Evolutionary conservation across 2,329 filamentous ascomycete species (phyloP).

Genomic region (Verticillium longisporum): DNA sequence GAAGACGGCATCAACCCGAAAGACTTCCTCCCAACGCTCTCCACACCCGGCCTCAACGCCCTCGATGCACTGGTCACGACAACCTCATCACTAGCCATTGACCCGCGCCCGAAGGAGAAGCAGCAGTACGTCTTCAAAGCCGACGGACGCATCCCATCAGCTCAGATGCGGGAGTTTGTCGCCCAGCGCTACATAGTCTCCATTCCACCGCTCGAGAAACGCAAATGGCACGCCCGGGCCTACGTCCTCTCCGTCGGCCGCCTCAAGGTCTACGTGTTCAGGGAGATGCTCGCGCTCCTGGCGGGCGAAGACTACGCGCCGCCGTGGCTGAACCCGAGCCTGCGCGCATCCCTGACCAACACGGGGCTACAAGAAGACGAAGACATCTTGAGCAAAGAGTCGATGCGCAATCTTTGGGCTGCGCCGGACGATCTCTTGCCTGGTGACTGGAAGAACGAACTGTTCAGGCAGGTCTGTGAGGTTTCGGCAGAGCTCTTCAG

Average conservation of each 20-base stretch:
- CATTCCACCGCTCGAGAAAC: slow-evolving; percentile 20
- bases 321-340: slow-evolving; percentile 26
- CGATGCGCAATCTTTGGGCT: slow-evolving; percentile 27
- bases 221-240: slow-evolving; percentile 29
- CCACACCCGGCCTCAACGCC: slow-evolving; percentile 17
- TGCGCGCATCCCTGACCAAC: slow-evolving; percentile 27
- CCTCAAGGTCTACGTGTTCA: slow-evolving; percentile 28
- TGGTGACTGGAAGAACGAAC: slow-evolving; percentile 19
- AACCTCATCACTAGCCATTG: slow-evolving; percentile 7
- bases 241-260: slow-evolving; percentile 28
- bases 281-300: slow-evolving; percentile 27
- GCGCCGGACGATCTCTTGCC: slow-evolving; percentile 20
- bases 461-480: slow-evolving; percentile 26
- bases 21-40: slow-evolving; percentile 14
- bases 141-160: slow-evolving; percentile 25
- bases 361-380: slow-evolving; percentile 28
- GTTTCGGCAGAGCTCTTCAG: slow-evolving; percentile 25
- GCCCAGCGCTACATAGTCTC: slow-evolving; percentile 28
- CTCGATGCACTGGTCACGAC: slow-evolving; percentile 24
- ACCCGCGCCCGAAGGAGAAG: slow-evolving; percentile 2
- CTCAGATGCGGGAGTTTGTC: slow-evolving; percentile 29
- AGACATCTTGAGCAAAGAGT: slow-evolving; percentile 20
- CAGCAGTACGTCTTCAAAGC: slow-evolving; percentile 20
- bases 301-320: slow-evolving; percentile 26
- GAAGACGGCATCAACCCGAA: slow-evolving; percentile 2